A percentile compares a stretch with the other conserved stretches of the same genome.
These are phyloP conservation scores for Leptomonas pyrrhocoris DNA, from an alignment of 208 protist genomes.

Conservation along the genomic window DNA sequence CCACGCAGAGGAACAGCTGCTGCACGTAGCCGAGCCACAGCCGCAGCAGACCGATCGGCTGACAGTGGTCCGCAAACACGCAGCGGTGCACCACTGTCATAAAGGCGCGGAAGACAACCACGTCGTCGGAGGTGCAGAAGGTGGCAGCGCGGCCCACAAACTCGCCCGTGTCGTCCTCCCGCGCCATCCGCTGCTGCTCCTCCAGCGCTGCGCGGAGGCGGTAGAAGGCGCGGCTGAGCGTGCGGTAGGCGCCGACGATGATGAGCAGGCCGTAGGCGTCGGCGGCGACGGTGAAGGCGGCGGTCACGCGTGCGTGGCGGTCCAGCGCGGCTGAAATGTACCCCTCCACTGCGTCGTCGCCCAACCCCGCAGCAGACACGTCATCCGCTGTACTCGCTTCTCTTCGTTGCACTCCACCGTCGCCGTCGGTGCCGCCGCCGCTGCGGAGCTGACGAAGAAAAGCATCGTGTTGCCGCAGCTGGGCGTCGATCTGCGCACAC, in stretches of 20 bases:
- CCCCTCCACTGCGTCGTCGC: slow-evolving; percentile 4
- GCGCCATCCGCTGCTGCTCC: slow-evolving; percentile 47
- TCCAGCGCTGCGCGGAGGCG: slow-evolving; percentile 54
- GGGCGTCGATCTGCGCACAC: slow-evolving; percentile 6
- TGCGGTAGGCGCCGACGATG: slow-evolving; percentile 61
- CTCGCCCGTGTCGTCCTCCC: slow-evolving; percentile 40
- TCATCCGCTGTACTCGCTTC: not conserved
- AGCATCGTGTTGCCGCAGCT: slow-evolving; percentile 1
- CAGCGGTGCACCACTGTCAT: slow-evolving; percentile 59
- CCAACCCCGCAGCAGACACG: not conserved
- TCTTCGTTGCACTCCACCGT: too few species aligned
- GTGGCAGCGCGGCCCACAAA: slow-evolving; percentile 49
- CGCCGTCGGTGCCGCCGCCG: not conserved
- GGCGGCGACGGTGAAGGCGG: slow-evolving; percentile 1
- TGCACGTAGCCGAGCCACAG: slow-evolving; percentile 75
- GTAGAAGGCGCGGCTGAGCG: slow-evolving; percentile 43
- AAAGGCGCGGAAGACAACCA: slow-evolving; percentile 43
- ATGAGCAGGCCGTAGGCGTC: slow-evolving; percentile 63
- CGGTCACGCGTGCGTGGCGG: slow-evolving; percentile 11
- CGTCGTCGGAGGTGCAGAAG: slow-evolving; percentile 73
- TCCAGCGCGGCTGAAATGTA: slow-evolving; percentile 10
- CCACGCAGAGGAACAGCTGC: slow-evolving; percentile 67
- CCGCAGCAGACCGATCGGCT: slow-evolving; percentile 59
- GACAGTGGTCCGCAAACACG: slow-evolving; percentile 60
- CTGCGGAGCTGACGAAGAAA: not conserved